Conservation (phyloP, 164 flowering plant genomes). For the Stephania cephalantha region DNA sequence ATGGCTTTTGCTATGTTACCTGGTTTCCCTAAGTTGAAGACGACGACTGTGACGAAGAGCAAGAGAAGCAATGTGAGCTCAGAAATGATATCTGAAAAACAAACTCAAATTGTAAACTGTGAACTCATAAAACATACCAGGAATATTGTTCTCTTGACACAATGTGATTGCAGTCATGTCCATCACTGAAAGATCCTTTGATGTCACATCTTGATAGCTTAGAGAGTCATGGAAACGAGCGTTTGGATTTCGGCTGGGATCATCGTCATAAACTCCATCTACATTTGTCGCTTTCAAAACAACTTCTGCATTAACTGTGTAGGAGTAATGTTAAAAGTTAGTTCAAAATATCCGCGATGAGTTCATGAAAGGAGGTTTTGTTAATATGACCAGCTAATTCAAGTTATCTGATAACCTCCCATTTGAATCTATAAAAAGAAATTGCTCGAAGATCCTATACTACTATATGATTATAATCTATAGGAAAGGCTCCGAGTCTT, state of each 20-base stretch:
- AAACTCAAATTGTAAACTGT: background rate
- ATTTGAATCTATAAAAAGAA: background rate
- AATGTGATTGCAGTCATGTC: slow-evolving; percentile 96
- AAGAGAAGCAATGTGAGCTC: background rate
- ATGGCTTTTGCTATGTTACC: slow-evolving; percentile 90
- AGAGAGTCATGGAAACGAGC: slow-evolving; percentile 72
- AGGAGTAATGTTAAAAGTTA: slow-evolving; percentile 4
- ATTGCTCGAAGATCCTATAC: too few species aligned
- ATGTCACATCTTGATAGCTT: slow-evolving; percentile 78
- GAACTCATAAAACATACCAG: slow-evolving; percentile 43
- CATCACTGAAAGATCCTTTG: slow-evolving; percentile 95
- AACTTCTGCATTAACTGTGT: slow-evolving; percentile 93
- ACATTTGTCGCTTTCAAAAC: slow-evolving; percentile 97
- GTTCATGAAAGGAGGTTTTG: background rate
- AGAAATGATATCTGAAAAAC: background rate
- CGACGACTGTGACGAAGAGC: slow-evolving; percentile 65
- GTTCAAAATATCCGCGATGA: background rate
- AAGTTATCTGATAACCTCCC: background rate
- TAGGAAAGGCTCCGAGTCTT: too few species aligned
- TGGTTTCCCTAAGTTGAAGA: slow-evolving; percentile 70
- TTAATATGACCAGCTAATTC: too few species aligned
- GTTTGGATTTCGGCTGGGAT: slow-evolving; percentile 70
- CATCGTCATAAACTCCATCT: slow-evolving; percentile 84
- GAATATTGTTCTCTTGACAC: slow-evolving; percentile 95
- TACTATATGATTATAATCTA: background rate